phyloP scores from a whole-genome alignment of 805 yeast genomes.

The Zygosaccharomyces bailii region DNA sequence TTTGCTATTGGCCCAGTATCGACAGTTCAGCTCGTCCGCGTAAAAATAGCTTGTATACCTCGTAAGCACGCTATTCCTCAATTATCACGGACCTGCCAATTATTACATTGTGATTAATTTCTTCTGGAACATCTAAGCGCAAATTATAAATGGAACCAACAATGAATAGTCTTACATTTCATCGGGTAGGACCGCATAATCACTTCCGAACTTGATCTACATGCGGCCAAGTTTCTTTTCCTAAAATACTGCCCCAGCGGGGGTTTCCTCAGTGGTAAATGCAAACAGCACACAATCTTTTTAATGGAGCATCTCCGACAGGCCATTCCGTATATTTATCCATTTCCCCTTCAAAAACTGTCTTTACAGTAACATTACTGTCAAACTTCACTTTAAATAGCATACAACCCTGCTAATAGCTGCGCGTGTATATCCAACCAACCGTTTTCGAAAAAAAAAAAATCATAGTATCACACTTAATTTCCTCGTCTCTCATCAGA shows the following conservation, averaged over 20 bases:
- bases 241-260: not conserved
- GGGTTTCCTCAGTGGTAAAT: not conserved
- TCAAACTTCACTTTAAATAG: not conserved
- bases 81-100: not conserved
- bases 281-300: not conserved
- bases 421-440: not conserved
- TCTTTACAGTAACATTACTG: not conserved
- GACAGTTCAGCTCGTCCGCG: not conserved
- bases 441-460: not conserved
- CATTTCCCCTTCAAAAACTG: not conserved
- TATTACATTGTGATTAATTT: not conserved
- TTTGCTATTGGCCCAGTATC: not conserved
- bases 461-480: not conserved
- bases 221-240: not conserved
- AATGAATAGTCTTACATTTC: not conserved
- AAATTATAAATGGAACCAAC: not conserved
- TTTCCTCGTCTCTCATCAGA: not conserved
- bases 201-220: not conserved
- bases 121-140: not conserved
- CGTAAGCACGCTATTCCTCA: not conserved
- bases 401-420: not conserved
- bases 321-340: not conserved
- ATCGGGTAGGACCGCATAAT: not conserved
- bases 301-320: not conserved
- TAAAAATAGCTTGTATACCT: not conserved